phyloP scores from a whole-genome alignment of 2,329 filamentous ascomycete species.

The Clarireedia homoeocarpa region DNA sequence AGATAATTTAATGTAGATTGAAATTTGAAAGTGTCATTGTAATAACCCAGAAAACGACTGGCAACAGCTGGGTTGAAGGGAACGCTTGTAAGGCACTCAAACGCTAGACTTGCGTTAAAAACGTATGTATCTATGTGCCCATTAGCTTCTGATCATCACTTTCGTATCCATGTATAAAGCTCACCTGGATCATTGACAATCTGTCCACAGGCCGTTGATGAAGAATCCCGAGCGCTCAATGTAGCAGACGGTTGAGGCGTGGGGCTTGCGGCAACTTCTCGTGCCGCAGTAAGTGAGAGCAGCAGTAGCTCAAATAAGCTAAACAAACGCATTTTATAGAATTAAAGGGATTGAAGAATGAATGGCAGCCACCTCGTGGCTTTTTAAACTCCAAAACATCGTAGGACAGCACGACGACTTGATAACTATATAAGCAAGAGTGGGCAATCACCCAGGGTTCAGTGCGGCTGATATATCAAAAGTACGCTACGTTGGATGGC shows the following conservation, averaged over 20 bases:
- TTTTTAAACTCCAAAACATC: neutral
- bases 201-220: constrained; percentile 16
- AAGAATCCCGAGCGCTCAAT: constrained; percentile 3
- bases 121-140: constrained; percentile 2
- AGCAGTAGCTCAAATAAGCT: neutral
- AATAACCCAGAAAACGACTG: constrained; percentile 36
- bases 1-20: constrained; percentile 29
- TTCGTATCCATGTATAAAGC: neutral
- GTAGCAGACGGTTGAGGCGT: neutral
- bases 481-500: neutral
- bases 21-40: constrained; percentile 34
- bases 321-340: neutral
- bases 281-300: neutral
- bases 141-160: neutral
- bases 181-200: constrained; percentile 12
- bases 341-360: neutral
- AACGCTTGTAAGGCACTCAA: constrained; percentile 36
- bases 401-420: neutral
- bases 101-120: constrained; percentile 25
- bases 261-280: neutral
- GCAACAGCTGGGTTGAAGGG: constrained; percentile 39
- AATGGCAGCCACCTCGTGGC: neutral
- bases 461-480: constrained; percentile 1
- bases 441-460: neutral
- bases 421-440: neutral